A percentile compares a stretch with the other conserved stretches of the same genome.
phyloP scores from a whole-genome alignment of 495 filamentous ascomycete genomes.

The Penicillium silybi region DNA sequence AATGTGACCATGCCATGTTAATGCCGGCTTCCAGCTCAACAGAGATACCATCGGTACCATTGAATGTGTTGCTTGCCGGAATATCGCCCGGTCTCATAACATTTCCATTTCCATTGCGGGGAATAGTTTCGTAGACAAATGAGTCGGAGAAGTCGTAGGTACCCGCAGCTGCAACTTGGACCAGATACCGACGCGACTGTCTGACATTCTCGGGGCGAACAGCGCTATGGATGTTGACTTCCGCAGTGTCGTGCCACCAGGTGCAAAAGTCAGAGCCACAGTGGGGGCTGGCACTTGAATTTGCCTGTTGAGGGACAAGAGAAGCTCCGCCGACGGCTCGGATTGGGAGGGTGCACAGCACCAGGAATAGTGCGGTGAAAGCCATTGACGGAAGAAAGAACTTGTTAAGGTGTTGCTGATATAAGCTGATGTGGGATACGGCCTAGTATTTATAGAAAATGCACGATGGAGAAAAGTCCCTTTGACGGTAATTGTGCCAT shows the following conservation, averaged over 20 bases:
- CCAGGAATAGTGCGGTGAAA: no score
- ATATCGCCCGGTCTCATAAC: slow-evolving; percentile 9
- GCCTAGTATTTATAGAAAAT: no score
- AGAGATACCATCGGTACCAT: slow-evolving; percentile 8
- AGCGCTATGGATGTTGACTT: slow-evolving; percentile 11
- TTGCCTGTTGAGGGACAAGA: no score
- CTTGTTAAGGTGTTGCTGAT: no score
- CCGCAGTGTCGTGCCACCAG: slow-evolving; percentile 24
- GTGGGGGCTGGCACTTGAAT: no score
- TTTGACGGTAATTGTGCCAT: no score
- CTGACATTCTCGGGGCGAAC: neutral
- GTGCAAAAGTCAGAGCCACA: slow-evolving; percentile 15
- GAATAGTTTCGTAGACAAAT: slow-evolving; percentile 14
- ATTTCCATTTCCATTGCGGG: slow-evolving; percentile 18
- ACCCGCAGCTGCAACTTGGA: neutral
- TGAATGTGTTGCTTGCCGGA: neutral
- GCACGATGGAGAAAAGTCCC: no score
- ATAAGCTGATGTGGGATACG: no score
- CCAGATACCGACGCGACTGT: neutral
- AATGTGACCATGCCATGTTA: slow-evolving; percentile 23
- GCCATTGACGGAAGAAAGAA: no score
- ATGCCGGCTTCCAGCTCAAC: slow-evolving; percentile 9
- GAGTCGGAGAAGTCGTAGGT: neutral
- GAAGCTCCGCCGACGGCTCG: no score
- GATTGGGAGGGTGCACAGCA: no score